phyloP scores from a whole-genome alignment of 768 basidiomycete genomes.

The Mycena vitilis region DNA sequence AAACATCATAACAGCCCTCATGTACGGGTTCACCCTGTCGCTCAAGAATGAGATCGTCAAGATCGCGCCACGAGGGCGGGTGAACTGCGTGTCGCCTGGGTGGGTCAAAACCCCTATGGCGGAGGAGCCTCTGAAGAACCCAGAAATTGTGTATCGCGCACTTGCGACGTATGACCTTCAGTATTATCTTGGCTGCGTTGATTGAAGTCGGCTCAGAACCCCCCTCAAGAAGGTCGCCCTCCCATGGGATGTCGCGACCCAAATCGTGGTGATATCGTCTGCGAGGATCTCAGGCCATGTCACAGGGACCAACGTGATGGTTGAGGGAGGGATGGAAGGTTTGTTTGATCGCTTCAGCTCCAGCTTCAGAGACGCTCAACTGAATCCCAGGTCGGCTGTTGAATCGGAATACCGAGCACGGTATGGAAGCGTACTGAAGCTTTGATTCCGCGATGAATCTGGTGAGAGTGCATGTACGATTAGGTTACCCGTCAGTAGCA shows the following conservation, averaged over 20 bases:
- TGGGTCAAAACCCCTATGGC: slow-evolving; percentile 77
- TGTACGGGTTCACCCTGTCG: slow-evolving; percentile 76
- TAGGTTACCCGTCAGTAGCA: not conserved
- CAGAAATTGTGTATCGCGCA: slow-evolving; percentile 63
- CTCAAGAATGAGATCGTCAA: slow-evolving; percentile 87
- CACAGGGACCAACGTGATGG: slow-evolving; percentile 76
- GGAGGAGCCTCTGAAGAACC: slow-evolving; percentile 66
- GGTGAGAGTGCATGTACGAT: not conserved
- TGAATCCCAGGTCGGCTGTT: slow-evolving; percentile 1
- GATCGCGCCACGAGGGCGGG: slow-evolving; percentile 76
- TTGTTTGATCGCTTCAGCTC: not conserved
- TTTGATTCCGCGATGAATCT: not conserved
- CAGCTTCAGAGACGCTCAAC: not conserved
- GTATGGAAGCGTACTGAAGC: slow-evolving; percentile 6
- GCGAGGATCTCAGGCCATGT: slow-evolving; percentile 75
- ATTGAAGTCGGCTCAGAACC: slow-evolving; percentile 53
- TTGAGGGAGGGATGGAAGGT: slow-evolving; percentile 86
- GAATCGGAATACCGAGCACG: slow-evolving; percentile 13
- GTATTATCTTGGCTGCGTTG: not conserved
- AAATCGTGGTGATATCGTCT: slow-evolving; percentile 72
- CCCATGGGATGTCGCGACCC: slow-evolving; percentile 72
- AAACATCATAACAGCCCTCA: slow-evolving; percentile 59
- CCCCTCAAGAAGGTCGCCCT: slow-evolving; percentile 75
- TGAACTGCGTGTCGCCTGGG: slow-evolving; percentile 77
- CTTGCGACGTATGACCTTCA: slow-evolving; percentile 67